phyloP scores from a whole-genome alignment of 1,139 yeast genomes.

The Candida gigantensis region DNA sequence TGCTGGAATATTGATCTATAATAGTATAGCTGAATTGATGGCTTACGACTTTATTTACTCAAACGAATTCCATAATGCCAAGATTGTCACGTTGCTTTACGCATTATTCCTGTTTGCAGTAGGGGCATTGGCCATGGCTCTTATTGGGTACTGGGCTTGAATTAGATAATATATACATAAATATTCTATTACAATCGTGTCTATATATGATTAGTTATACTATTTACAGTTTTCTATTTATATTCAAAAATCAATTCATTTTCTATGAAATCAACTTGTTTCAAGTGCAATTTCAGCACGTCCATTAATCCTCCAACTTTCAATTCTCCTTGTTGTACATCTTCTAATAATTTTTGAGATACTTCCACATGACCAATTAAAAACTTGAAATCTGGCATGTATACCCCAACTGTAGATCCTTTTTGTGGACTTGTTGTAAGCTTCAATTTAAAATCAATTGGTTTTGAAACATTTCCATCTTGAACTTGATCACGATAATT shows the following conservation, averaged over 20 bases:
- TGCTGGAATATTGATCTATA: constrained; percentile 42
- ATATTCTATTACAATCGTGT: neutral
- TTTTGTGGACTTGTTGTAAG: constrained; percentile 29
- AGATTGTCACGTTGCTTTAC: constrained; percentile 18
- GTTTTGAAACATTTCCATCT: constrained; percentile 18
- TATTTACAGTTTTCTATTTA: constrained; percentile 5
- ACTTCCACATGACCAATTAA: constrained; percentile 28
- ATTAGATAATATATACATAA: neutral
- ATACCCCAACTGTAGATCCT: constrained; percentile 27
- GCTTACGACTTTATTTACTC: constrained; percentile 40
- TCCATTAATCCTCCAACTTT: constrained; percentile 26
- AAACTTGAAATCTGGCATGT: constrained; percentile 28
- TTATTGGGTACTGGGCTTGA: constrained; percentile 45
- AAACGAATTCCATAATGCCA: constrained; percentile 24
- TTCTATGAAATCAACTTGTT: constrained; percentile 35
- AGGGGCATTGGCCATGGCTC: constrained; percentile 45
- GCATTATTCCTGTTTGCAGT: constrained; percentile 31
- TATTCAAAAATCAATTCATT: constrained; percentile 29
- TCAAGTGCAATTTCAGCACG: constrained; percentile 20
- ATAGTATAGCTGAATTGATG: constrained; percentile 42
- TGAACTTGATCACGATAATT: constrained; percentile 25
- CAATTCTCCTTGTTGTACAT: constrained; percentile 21
- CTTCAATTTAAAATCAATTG: constrained; percentile 27
- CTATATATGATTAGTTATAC: too few species aligned
- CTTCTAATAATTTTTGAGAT: constrained; percentile 20